A percentile compares a stretch with the other conserved stretches of the same genome.
Conservation (phyloP, 306 rosid genomes). For the Pterocarpus santalinus region DNA sequence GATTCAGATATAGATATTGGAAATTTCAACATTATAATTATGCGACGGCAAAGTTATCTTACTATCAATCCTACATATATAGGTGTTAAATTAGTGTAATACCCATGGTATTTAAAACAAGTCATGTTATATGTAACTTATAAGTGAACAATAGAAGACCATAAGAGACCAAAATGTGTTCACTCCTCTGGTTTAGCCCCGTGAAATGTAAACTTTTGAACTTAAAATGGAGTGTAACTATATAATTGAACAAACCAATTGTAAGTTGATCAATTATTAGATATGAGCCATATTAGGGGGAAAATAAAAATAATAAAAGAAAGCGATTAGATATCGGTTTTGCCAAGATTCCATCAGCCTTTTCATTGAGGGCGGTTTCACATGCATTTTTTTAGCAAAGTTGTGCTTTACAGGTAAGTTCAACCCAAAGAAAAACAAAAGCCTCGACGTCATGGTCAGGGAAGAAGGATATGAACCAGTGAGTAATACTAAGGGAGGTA, state of each 20-base stretch:
- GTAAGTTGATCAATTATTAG: neutral
- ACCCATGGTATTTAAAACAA: neutral
- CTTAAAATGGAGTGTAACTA: neutral
- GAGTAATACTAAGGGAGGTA: slow-evolving; percentile 18
- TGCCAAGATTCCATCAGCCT: slow-evolving; percentile 23
- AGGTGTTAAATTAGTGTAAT: neutral
- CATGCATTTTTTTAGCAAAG: slow-evolving; percentile 14
- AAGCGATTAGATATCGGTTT: neutral
- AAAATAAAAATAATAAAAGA: neutral
- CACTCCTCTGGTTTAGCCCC: too few species aligned
- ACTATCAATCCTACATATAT: neutral
- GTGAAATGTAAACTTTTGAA: neutral
- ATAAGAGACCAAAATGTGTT: too few species aligned
- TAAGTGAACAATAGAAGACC: too few species aligned
- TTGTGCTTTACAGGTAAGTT: slow-evolving; percentile 10
- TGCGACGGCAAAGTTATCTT: neutral
- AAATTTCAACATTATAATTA: neutral
- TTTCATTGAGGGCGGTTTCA: slow-evolving; percentile 32
- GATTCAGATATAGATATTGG: neutral
- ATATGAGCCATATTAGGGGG: neutral
- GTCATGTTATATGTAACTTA: too few species aligned
- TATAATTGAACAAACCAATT: neutral
- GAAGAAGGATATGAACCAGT: neutral
- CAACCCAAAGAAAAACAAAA: neutral
- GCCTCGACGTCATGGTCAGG: neutral